Evolutionary conservation across 208 protist species (phyloP), one percentile per base, ranked within the genome.

Genomic region (Leishmania mexicana): DNA sequence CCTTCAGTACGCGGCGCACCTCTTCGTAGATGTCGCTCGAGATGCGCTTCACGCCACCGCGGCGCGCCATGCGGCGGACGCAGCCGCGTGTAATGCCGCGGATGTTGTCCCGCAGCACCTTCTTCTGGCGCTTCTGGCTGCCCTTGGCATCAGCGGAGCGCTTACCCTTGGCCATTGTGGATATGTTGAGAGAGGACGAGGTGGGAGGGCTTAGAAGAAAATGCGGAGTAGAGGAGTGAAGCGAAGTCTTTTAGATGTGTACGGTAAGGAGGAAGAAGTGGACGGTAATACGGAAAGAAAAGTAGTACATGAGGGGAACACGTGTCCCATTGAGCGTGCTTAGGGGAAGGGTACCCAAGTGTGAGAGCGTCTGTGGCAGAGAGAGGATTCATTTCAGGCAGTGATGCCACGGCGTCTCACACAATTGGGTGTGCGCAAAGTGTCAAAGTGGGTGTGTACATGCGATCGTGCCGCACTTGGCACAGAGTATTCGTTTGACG

Each of bases 1-100:
- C 82, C 85, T 96, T 97, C 64, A 98, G 88, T 71, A 97, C 93
- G 75, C 85, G 84, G 78, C 90, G 90, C 73, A 93, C 86, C 88
- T 93, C 90, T 76, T 93, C 87, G 88, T 93, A 92, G 71, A 91
- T 85, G 77, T 90, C 87, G 71, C 83, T 84, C 57, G 86, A 91
- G 90, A 98, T 98, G 83, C 96, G 92, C 89, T 97, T 97, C 81
- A 98, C 94, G 80, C 96, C 96, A 84, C 96, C 96, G 89, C 96
- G 89, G 88, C 96, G 92, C 72, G 96, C 96, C 67, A 98, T 87
- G 87, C 96, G 92, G 88, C 94, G 91, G 81, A 98, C 96, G 68
- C 93, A 93, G 76, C 92, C 94, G 77, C 91, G 92, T 53, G 92
- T 96, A 86, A 96, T 95, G 87, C 92, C 93, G 83, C 85, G 89